A percentile compares a stretch with the other conserved stretches of the same genome.
These are phyloP conservation scores for Cystobasidium ongulense DNA, from an alignment of 768 basidiomycete species.

Conservation along the genomic window DNA sequence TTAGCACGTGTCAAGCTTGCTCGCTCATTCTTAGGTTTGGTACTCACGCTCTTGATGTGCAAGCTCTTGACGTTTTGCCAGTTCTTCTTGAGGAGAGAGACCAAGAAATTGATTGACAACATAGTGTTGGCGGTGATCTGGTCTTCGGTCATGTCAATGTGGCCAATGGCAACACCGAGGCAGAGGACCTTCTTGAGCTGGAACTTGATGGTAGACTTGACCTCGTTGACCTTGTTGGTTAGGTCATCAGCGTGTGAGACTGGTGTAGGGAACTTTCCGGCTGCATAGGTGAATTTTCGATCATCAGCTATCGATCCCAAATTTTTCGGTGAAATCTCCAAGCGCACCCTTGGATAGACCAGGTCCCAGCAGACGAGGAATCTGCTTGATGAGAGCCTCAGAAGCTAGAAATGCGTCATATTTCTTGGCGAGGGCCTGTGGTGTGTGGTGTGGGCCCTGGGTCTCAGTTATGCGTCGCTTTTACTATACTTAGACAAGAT, in stretches of 20 bases:
- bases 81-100: constrained; percentile 97
- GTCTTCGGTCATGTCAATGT: constrained; percentile 95
- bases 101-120: constrained; percentile 99
- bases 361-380: constrained; percentile 97
- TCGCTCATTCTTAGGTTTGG: too few relatives aligned
- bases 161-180: constrained; percentile 96
- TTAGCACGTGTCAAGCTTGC: not conserved
- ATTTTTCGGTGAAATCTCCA: not conserved
- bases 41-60: constrained; percentile 65
- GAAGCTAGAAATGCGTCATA: constrained; percentile 98
- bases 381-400: constrained; percentile 97
- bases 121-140: constrained; percentile 95
- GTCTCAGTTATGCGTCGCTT: not conserved
- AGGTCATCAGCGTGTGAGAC: constrained; percentile 88
- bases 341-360: constrained; percentile 91
- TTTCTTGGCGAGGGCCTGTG: constrained; percentile 88
- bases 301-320: too few relatives aligned
- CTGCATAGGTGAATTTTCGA: too few relatives aligned
- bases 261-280: constrained; percentile 98
- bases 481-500: not conserved
- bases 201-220: constrained; percentile 91
- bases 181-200: constrained; percentile 60
- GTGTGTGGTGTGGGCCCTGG: too few relatives aligned
- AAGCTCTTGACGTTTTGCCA: constrained; percentile 98
- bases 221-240: constrained; percentile 78